Evolutionary conservation across 495 filamentous ascomycete genomes (phyloP).

Genomic region (Neurospora sp.): DNA sequence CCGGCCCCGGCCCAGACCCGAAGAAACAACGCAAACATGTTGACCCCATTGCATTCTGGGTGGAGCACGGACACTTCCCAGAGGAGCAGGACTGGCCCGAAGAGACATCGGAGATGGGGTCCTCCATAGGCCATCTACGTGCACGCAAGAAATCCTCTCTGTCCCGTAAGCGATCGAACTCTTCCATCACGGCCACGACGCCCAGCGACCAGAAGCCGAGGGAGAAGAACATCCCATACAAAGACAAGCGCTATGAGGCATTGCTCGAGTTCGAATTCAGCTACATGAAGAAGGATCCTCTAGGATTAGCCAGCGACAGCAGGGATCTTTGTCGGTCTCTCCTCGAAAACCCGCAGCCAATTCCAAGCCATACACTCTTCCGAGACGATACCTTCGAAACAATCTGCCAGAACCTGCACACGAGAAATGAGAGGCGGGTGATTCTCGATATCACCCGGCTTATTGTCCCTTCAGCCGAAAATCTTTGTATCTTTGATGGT

Average conservation of each 20-base stretch:
- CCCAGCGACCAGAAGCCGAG: background rate
- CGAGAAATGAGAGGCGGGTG: slow-evolving; percentile 28
- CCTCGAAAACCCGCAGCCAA: slow-evolving; percentile 13
- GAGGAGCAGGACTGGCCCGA: no score
- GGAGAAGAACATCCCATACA: slow-evolving; percentile 30
- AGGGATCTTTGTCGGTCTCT: slow-evolving; percentile 17
- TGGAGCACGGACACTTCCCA: no score
- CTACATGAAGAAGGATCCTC: slow-evolving; percentile 25
- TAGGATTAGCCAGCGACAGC: slow-evolving; percentile 19
- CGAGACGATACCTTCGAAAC: slow-evolving; percentile 20
- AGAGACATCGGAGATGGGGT: no score
- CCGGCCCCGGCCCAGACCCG: no score
- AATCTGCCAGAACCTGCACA: slow-evolving; percentile 16
- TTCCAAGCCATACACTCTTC: slow-evolving; percentile 26
- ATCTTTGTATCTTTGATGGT: slow-evolving; percentile 18
- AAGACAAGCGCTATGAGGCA: slow-evolving; percentile 19
- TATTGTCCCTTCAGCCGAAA: slow-evolving; percentile 27
- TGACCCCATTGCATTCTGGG: no score
- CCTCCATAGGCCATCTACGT: no score
- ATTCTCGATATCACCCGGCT: slow-evolving; percentile 25
- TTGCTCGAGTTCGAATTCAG: slow-evolving; percentile 27
- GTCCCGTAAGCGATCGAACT: background rate
- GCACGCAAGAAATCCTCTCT: no score
- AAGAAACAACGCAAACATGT: no score
- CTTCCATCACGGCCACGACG: background rate